phyloP scores from a whole-genome alignment of 2,329 filamentous ascomycete species.

The Pseudopyricularia javanii region DNA sequence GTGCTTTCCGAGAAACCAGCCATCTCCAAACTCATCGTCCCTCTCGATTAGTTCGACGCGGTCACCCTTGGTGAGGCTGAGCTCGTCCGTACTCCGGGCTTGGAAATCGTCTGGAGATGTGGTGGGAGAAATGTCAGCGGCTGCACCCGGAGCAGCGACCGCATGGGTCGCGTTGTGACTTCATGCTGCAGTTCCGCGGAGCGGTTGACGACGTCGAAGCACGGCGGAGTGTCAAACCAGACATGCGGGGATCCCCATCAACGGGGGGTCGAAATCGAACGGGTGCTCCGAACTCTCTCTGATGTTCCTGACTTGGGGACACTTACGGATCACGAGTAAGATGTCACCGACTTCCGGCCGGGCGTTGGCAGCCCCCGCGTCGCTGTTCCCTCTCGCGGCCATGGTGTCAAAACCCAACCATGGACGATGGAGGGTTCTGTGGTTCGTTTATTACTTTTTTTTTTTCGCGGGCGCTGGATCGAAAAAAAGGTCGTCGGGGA shows the following conservation, averaged over 20 bases:
- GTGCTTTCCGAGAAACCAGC: slow-evolving; percentile 72
- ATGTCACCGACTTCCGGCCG: slow-evolving; percentile 54
- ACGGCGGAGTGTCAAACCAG: neutral
- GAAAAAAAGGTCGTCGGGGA: neutral
- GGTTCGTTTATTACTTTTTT: neutral
- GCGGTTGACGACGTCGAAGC: neutral
- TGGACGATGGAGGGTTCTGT: neutral
- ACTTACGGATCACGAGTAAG: slow-evolving; percentile 61
- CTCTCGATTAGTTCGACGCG: slow-evolving; percentile 73
- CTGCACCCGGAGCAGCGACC: neutral
- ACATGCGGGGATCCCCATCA: neutral
- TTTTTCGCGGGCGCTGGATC: neutral
- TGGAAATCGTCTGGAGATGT: slow-evolving; percentile 69
- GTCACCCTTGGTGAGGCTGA: slow-evolving; percentile 76
- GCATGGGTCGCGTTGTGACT: neutral
- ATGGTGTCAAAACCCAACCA: slow-evolving; percentile 6
- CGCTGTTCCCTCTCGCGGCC: slow-evolving; percentile 15
- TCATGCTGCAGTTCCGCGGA: neutral
- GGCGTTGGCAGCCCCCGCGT: slow-evolving; percentile 14
- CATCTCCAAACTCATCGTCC: slow-evolving; percentile 81
- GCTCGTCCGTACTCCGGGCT: slow-evolving; percentile 83
- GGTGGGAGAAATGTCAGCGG: neutral
- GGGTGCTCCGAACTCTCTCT: neutral
- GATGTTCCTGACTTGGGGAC: neutral
- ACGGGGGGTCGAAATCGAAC: neutral